Evolutionary conservation across 2,329 filamentous ascomycete genomes (phyloP).

Genomic region (Sphaerulina musiva): DNA sequence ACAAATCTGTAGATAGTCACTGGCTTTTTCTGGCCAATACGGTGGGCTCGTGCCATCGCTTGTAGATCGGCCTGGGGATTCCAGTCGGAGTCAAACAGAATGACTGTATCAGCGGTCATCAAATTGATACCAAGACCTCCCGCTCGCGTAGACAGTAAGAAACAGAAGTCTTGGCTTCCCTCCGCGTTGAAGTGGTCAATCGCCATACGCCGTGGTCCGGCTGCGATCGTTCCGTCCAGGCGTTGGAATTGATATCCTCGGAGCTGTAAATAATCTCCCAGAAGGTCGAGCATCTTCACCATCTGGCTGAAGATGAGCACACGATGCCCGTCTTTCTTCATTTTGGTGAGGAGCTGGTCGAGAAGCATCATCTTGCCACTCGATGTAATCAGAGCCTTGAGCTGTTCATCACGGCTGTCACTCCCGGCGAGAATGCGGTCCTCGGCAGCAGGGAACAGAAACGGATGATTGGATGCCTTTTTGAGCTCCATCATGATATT

Average conservation of each 20-base stretch:
- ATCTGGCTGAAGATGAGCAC: constrained; percentile 99
- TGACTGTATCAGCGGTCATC: constrained; percentile 96
- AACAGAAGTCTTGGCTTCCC: constrained; percentile 91
- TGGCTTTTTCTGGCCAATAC: constrained; percentile 92
- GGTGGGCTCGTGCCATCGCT: constrained; percentile 95
- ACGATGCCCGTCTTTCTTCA: constrained; percentile 88
- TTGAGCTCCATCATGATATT: constrained; percentile 99
- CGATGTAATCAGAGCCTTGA: constrained; percentile 89
- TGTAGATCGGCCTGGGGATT: constrained; percentile 97
- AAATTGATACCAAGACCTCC: constrained; percentile 98
- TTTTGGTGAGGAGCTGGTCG: constrained; percentile 86
- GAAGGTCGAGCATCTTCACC: constrained; percentile 96
- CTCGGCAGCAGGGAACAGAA: constrained; percentile 94
- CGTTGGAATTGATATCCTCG: constrained; percentile 94
- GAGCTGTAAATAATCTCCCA: constrained; percentile 86
- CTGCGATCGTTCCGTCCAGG: constrained; percentile 88
- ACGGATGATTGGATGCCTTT: constrained; percentile 97
- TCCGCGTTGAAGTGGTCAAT: constrained; percentile 99
- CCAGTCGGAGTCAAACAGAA: constrained; percentile 98
- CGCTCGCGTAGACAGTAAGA: constrained; percentile 87
- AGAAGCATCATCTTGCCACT: constrained; percentile 99
- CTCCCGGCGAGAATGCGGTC: constrained; percentile 74
- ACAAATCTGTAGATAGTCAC: constrained; percentile 95
- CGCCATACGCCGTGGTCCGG: constrained; percentile 78
- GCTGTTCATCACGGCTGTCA: constrained; percentile 75